These are phyloP conservation scores for Macadamia integrifolia DNA, from an alignment of 164 flowering plant genomes.

Conservation along the genomic window DNA sequence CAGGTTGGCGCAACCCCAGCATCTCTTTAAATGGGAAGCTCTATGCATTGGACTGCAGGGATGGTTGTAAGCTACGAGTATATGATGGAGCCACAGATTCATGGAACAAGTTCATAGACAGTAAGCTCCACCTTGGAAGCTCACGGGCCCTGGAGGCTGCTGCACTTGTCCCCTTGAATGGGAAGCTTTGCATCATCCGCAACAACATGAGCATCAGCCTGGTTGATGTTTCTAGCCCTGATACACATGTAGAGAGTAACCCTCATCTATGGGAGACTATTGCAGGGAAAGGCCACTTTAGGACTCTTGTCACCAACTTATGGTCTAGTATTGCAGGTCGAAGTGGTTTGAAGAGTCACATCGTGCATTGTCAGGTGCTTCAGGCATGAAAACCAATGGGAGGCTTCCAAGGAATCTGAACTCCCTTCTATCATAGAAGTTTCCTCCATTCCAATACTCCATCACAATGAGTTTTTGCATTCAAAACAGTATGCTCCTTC, in stretches of 20 bases:
- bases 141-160: constrained; percentile 93
- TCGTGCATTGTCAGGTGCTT: constrained; percentile 95
- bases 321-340: constrained; percentile 90
- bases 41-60: constrained; percentile 82
- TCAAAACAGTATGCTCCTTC: background rate
- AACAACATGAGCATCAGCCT: constrained; percentile 95
- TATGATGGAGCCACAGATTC: constrained; percentile 67
- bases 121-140: constrained; percentile 79
- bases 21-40: constrained; percentile 70
- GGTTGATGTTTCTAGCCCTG: constrained; percentile 72
- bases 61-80: constrained; percentile 85
- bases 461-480: constrained; percentile 4
- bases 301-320: constrained; percentile 61
- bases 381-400: constrained; percentile 52
- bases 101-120: constrained; percentile 81
- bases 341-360: constrained; percentile 72
- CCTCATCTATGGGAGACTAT: constrained; percentile 83
- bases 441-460: constrained; percentile 5
- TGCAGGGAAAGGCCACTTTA: constrained; percentile 60
- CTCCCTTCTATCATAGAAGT: constrained; percentile 5
- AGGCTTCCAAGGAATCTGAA: constrained; percentile 2
- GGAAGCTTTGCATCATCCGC: constrained; percentile 88
- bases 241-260: constrained; percentile 50
- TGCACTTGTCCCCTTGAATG: constrained; percentile 81
- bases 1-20: constrained; percentile 95